Conservation (phyloP, 2,329 filamentous ascomycete species). For the Claviceps pazoutovae region DNA sequence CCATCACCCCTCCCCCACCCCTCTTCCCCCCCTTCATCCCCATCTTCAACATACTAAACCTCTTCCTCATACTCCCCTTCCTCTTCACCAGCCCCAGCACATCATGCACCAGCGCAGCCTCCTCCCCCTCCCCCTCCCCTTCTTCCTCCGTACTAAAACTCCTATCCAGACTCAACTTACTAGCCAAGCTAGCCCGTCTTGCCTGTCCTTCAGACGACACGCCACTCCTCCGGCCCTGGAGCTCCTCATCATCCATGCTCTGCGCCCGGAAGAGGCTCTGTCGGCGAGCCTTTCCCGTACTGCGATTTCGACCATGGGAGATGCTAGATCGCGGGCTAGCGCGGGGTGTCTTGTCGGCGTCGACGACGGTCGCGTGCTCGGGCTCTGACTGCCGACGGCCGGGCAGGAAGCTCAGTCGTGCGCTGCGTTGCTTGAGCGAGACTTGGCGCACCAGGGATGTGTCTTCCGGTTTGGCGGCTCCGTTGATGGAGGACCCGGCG, state of each 20-base stretch:
- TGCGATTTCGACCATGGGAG: constrained; percentile 14
- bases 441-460: constrained; percentile 36
- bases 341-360: constrained; percentile 14
- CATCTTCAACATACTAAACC: constrained; percentile 64
- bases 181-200: constrained; percentile 11
- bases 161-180: constrained; percentile 17
- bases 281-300: constrained; percentile 20
- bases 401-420: constrained; percentile 40
- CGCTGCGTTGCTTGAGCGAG: constrained; percentile 36
- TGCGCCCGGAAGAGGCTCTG: constrained; percentile 32
- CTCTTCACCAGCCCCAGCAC: constrained; percentile 24
- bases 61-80: constrained; percentile 57
- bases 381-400: constrained; percentile 35
- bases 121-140: not conserved
- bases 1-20: constrained; percentile 34
- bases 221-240: constrained; percentile 2
- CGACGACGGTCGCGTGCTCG: constrained; percentile 17
- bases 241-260: constrained; percentile 16
- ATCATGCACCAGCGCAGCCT: constrained; percentile 12
- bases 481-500: constrained; percentile 18
- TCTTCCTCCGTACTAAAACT: constrained; percentile 10
- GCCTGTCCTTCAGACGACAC: constrained; percentile 3
- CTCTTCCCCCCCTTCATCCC: constrained; percentile 53
- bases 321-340: constrained; percentile 20
- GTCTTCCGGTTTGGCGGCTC: constrained; percentile 30